A percentile compares a stretch with the other conserved stretches of the same genome.
Conservation (phyloP, 345 rosid genomes). For the Eucalyptus curtisii region DNA sequence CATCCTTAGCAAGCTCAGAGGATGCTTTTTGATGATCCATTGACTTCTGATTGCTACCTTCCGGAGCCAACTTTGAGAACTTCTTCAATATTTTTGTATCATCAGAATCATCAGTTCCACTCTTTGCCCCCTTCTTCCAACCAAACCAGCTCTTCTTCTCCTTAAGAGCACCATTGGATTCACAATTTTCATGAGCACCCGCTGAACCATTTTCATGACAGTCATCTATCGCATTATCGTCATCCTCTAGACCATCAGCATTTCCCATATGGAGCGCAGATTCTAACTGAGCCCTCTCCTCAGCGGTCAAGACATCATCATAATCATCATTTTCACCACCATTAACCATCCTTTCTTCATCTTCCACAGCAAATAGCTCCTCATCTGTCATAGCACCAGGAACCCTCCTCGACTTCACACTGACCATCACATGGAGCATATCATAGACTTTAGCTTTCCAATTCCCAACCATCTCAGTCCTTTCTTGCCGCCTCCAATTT, state of each 20-base stretch:
- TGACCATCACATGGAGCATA: slow-evolving; percentile 95
- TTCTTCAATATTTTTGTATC: slow-evolving; percentile 56
- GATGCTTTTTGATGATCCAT: slow-evolving; percentile 48
- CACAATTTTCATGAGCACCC: slow-evolving; percentile 46
- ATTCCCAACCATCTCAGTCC: slow-evolving; percentile 81
- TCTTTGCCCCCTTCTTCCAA: slow-evolving; percentile 73
- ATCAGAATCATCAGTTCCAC: slow-evolving; percentile 46
- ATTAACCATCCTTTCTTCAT: slow-evolving; percentile 53
- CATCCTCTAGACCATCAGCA: slow-evolving; percentile 66
- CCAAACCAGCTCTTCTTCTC: slow-evolving; percentile 97
- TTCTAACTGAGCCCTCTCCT: slow-evolving; percentile 81
- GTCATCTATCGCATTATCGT: slow-evolving; percentile 42
- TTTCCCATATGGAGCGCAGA: slow-evolving; percentile 62
- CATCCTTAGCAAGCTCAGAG: slow-evolving; percentile 47
- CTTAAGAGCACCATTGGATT: slow-evolving; percentile 42
- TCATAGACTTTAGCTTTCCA: slow-evolving; percentile 98
- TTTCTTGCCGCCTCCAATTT: slow-evolving; percentile 98
- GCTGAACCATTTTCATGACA: slow-evolving; percentile 54
- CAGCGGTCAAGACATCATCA: slow-evolving; percentile 79
- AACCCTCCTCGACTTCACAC: slow-evolving; percentile 92
- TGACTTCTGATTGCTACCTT: slow-evolving; percentile 44
- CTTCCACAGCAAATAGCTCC: slow-evolving; percentile 83
- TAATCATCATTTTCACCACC: slow-evolving; percentile 55
- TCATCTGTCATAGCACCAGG: slow-evolving; percentile 99
- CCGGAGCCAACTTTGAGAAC: slow-evolving; percentile 63